Conservation (phyloP, 2,329 filamentous ascomycete genomes). For the Aspergillus piperis region DNA sequence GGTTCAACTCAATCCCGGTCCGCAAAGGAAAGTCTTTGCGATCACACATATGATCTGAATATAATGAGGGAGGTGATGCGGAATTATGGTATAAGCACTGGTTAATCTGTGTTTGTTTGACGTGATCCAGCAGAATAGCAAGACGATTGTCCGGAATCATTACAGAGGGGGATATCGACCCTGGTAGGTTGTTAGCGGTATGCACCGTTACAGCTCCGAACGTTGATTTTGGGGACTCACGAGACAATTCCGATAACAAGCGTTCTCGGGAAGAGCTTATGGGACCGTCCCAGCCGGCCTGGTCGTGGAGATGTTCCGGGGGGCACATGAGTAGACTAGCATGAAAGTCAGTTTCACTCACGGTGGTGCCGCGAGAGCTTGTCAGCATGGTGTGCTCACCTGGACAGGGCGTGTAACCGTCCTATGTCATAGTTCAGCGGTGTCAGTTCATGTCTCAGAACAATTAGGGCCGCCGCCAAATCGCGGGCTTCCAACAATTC, state of each 20-base stretch:
- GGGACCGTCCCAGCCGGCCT: conserved; percentile 84
- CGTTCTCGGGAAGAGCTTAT: conserved; percentile 70
- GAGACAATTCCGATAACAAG: conserved; percentile 79
- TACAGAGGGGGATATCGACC: conserved; percentile 88
- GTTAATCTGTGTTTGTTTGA: conserved; percentile 80
- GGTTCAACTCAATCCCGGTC: conserved; percentile 67
- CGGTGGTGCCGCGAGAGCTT: background rate
- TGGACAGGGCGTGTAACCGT: conserved; percentile 79
- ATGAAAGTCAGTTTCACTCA: conserved; percentile 3
- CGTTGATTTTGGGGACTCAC: conserved; percentile 52
- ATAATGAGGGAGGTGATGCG: conserved; percentile 74
- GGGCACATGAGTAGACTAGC: conserved; percentile 84
- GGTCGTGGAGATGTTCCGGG: conserved; percentile 71
- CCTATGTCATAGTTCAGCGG: conserved; percentile 77
- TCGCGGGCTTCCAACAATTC: conserved; percentile 81
- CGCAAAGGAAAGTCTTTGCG: conserved; percentile 75
- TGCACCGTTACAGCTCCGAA: too few species aligned
- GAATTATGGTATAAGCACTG: conserved; percentile 89
- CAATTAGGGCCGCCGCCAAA: conserved; percentile 70
- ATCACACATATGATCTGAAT: conserved; percentile 84
- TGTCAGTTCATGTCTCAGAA: conserved; percentile 85
- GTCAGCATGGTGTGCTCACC: conserved; percentile 44
- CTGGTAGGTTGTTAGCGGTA: conserved; percentile 45
- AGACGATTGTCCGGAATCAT: conserved; percentile 95
- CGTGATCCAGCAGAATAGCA: conserved; percentile 75